Conservation (phyloP, 768 basidiomycete genomes). For the Nevesoporus exiguus region DNA sequence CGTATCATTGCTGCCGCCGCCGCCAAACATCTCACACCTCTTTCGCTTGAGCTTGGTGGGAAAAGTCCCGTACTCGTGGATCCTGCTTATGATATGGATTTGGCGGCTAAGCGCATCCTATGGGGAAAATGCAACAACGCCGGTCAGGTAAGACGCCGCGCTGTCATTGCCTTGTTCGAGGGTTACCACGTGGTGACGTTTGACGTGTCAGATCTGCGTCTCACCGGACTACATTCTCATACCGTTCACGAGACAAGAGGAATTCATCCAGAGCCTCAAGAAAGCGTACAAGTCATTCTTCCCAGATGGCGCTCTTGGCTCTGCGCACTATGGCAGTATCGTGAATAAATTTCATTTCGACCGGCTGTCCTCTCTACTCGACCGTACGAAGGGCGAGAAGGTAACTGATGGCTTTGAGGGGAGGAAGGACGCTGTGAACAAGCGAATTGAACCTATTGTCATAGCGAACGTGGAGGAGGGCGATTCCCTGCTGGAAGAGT, state of each 20-base stretch:
- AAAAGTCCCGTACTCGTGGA: slow-evolving; percentile 49
- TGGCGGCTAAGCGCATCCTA: slow-evolving; percentile 61
- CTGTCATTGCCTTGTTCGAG: not conserved
- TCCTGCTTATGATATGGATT: slow-evolving; percentile 37
- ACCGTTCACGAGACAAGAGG: slow-evolving; percentile 40
- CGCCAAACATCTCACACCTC: slow-evolving; percentile 34
- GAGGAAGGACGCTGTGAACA: slow-evolving; percentile 34
- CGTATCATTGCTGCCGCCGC: slow-evolving; percentile 26
- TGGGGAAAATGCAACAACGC: slow-evolving; percentile 66
- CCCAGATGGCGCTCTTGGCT: slow-evolving; percentile 48
- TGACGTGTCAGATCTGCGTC: slow-evolving; percentile 34
- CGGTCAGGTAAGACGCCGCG: slow-evolving; percentile 45
- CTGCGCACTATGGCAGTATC: slow-evolving; percentile 46
- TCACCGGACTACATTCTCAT: slow-evolving; percentile 46
- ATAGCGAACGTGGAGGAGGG: slow-evolving; percentile 49
- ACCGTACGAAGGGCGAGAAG: slow-evolving; percentile 52
- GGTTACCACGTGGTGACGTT: not conserved
- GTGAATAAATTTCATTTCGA: slow-evolving; percentile 52
- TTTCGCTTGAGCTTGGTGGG: slow-evolving; percentile 33
- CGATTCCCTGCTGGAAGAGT: slow-evolving; percentile 65
- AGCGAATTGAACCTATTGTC: slow-evolving; percentile 57
- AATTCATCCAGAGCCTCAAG: slow-evolving; percentile 44
- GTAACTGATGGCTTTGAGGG: slow-evolving; percentile 46
- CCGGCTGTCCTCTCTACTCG: slow-evolving; percentile 50
- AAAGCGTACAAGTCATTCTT: slow-evolving; percentile 47